Percentiles rank a stretch among this genome's conserved stretches.
phyloP scores from a whole-genome alignment of 306 rosid species.

The Rubus idaeus region DNA sequence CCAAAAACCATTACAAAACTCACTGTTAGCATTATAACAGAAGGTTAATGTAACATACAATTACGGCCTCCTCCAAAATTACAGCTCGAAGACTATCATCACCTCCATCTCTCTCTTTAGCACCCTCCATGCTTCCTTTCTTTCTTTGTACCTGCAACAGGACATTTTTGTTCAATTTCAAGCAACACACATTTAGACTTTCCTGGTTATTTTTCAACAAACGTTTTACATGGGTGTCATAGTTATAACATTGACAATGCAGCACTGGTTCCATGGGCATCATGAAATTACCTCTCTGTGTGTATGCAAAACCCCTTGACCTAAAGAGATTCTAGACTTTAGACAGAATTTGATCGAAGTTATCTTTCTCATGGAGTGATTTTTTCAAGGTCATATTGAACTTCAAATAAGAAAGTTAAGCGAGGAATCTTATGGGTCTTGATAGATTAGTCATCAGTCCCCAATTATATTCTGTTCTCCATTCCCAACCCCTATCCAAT shows the following conservation, averaged over 20 bases:
- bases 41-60: slow-evolving; percentile 51
- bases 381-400: background rate
- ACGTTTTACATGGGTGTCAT: background rate
- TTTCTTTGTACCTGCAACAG: slow-evolving; percentile 65
- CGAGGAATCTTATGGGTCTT: too few species aligned
- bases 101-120: slow-evolving; percentile 59
- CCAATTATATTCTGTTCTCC: too few species aligned
- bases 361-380: background rate
- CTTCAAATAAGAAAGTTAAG: background rate
- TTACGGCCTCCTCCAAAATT: slow-evolving; percentile 84
- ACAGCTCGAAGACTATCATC: slow-evolving; percentile 64
- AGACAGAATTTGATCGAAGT: background rate
- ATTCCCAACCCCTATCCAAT: too few species aligned
- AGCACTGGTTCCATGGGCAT: background rate
- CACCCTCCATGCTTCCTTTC: slow-evolving; percentile 47
- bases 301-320: background rate
- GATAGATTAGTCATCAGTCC: too few species aligned
- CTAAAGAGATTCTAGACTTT: background rate
- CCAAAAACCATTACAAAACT: background rate
- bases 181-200: background rate
- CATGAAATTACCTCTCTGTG: background rate
- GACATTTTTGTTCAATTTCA: slow-evolving; percentile 28
- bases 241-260: background rate
- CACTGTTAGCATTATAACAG: background rate
- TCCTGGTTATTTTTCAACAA: background rate